Percentiles rank a stretch among this genome's conserved stretches.
Conservation (phyloP, 441 rosid genomes). For the Caryocar brasiliense region DNA sequence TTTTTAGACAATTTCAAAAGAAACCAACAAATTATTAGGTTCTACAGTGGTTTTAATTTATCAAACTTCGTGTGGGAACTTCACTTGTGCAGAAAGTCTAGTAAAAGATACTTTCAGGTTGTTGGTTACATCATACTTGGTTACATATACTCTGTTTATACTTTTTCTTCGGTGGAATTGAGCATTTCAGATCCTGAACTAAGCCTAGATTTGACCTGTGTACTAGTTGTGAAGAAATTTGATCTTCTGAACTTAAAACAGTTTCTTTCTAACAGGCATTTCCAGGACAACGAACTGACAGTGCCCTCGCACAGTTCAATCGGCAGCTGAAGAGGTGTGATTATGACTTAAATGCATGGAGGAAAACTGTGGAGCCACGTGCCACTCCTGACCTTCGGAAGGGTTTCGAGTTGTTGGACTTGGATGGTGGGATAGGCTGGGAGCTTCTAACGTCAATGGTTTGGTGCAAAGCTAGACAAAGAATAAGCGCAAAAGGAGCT, state of each 20-base stretch:
- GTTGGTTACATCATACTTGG: too few relatives aligned
- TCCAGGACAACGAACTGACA: constrained; percentile 69
- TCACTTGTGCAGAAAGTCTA: not conserved
- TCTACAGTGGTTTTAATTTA: not conserved
- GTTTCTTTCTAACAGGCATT: constrained; percentile 39
- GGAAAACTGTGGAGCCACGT: constrained; percentile 66
- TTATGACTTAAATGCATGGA: constrained; percentile 70
- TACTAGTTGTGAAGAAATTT: not conserved
- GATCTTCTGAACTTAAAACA: constrained; percentile 1
- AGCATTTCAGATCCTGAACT: not conserved
- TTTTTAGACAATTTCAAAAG: not conserved
- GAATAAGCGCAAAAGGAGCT: constrained; percentile 83
- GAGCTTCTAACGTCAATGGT: constrained; percentile 92
- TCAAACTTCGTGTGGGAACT: not conserved
- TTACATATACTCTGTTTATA: too few relatives aligned
- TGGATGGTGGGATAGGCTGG: constrained; percentile 85
- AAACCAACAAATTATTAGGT: not conserved
- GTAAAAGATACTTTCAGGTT: too few relatives aligned
- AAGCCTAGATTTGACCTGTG: not conserved
- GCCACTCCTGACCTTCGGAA: constrained; percentile 58
- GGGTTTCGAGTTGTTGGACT: constrained; percentile 70
- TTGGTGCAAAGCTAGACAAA: constrained; percentile 71
- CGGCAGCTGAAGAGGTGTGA: constrained; percentile 88
- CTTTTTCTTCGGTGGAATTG: too few relatives aligned
- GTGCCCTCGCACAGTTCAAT: constrained; percentile 72